Base-by-base conservation (phyloP, 768 basidiomycete genomes). In the Hypsizygus marmoreus region DNA sequence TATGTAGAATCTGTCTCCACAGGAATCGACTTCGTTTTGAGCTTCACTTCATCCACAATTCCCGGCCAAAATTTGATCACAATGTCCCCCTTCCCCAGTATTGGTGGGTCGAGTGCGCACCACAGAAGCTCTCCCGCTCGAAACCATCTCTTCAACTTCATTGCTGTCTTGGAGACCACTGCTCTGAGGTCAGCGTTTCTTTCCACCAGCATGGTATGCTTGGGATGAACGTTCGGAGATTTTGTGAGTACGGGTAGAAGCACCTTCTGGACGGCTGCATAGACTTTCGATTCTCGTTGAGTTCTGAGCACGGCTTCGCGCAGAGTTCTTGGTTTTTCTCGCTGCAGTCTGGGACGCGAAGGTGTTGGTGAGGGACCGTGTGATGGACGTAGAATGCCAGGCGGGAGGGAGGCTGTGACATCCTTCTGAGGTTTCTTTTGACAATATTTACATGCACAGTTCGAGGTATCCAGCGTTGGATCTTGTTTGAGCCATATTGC, bases 401-500 rank as follows among this genome's bases (percentile, higher is more conserved):
- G 69, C 67, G 51, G 34, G 35, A 88, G 76, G 10, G 72, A 71
- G 4, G 78, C 74, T 2, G 85, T 86, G 46, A 91, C 84, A 55
- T 84, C 79, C 29, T 76, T 77, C 61, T 91, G 89, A 0, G 82
- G 69, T 50, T 79, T 73, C 56, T 83, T 84, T 31, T 77, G 67
- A 59, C 88, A 91, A 55, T 91, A 91, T 60, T 89, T 90, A 69
- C 89, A 92, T 24, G 66, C 66, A 57, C 89, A 92, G 32, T 75
- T 75, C 2, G 61, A 57, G 34, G 72, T 73, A 49, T 75, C 62
- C 48, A 75, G 58, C 2, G 69, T 69, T 0, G 68, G 57, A 47
- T 88, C 83, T 6, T 70, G 69, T 62, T 84, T 71, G 8, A 93
- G 76, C 90, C 90, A 93, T 47, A 82, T 71, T 2, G 87, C 87